These are phyloP conservation scores for Chaetomium olivaceum DNA, from an alignment of 2,329 filamentous ascomycete species.

Conservation along the genomic window DNA sequence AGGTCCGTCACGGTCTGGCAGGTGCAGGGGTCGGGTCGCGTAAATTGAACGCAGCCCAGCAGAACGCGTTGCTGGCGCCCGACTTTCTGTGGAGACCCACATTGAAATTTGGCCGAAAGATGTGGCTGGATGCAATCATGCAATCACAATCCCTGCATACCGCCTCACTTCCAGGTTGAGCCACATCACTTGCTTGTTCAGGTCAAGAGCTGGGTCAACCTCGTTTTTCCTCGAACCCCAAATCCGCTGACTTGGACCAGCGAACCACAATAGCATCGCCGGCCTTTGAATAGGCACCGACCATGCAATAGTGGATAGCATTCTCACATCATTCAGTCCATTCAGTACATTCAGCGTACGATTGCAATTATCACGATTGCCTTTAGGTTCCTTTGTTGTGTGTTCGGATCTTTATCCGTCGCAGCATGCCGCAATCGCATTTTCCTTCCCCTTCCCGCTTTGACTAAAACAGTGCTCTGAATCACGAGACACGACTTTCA, in stretches of 20 bases:
- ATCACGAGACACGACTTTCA: background rate
- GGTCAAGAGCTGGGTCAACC: background rate
- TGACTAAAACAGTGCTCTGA: constrained; percentile 8
- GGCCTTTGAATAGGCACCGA: constrained; percentile 10
- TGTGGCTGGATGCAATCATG: background rate
- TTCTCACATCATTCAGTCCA: background rate
- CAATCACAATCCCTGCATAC: background rate
- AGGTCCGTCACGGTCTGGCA: constrained; percentile 16
- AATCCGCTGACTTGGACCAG: background rate
- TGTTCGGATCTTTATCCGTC: background rate
- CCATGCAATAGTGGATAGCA: constrained; percentile 16
- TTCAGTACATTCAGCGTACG: background rate
- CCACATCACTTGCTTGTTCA: background rate
- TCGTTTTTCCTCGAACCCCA: constrained; percentile 1
- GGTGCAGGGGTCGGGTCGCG: constrained; percentile 23
- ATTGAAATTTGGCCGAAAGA: background rate
- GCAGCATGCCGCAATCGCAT: constrained; percentile 16
- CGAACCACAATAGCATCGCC: constrained; percentile 15
- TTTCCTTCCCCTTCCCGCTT: background rate
- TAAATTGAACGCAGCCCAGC: constrained; percentile 28
- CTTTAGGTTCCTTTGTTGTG: constrained; percentile 17
- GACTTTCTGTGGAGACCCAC: background rate
- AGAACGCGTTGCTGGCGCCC: constrained; percentile 24
- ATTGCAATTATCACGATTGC: constrained; percentile 1
- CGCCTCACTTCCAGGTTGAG: constrained; percentile 7